Evolutionary conservation across 371 early-diverging fungal species (phyloP).

Genomic region (Fennellomyces sp.): DNA sequence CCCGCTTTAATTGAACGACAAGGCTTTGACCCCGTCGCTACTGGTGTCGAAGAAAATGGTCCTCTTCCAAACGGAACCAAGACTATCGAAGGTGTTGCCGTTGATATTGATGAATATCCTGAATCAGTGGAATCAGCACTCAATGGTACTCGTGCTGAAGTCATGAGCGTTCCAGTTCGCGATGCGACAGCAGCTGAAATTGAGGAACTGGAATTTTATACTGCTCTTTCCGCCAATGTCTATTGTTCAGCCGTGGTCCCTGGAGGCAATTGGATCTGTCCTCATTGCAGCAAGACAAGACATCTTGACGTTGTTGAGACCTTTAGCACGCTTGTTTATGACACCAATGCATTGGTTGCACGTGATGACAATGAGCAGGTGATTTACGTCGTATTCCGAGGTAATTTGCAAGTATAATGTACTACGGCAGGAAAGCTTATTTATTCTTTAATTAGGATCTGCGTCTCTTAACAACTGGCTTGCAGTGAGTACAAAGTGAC

Average conservation of each 20-base stretch:
- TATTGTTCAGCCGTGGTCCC: slow-evolving; percentile 21
- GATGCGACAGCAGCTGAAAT: slow-evolving; percentile 8
- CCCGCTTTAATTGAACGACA: background rate
- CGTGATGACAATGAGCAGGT: slow-evolving; percentile 18
- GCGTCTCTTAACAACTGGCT: slow-evolving; percentile 21
- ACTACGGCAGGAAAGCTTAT: background rate
- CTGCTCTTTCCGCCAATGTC: slow-evolving; percentile 15
- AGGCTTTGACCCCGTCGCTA: slow-evolving; percentile 3
- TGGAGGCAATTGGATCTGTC: slow-evolving; percentile 14
- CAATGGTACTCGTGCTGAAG: background rate
- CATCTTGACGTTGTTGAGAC: slow-evolving; percentile 16
- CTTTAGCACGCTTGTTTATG: slow-evolving; percentile 15
- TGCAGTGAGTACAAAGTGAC: slow-evolving; percentile 11
- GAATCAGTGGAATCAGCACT: background rate
- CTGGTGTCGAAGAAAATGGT: slow-evolving; percentile 12
- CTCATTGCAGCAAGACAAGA: slow-evolving; percentile 10
- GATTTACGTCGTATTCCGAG: slow-evolving; percentile 26
- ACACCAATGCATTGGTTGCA: slow-evolving; percentile 18
- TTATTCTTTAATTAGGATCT: slow-evolving; percentile 9
- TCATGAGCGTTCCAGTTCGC: background rate
- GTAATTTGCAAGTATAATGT: background rate
- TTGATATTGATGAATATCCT: background rate
- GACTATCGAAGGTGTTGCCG: background rate
- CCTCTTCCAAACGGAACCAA: slow-evolving; percentile 14
- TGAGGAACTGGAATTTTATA: slow-evolving; percentile 2